These are phyloP conservation scores for Flaveria floridana DNA, from an alignment of 140 eudicot species.

Conservation along the genomic window DNA sequence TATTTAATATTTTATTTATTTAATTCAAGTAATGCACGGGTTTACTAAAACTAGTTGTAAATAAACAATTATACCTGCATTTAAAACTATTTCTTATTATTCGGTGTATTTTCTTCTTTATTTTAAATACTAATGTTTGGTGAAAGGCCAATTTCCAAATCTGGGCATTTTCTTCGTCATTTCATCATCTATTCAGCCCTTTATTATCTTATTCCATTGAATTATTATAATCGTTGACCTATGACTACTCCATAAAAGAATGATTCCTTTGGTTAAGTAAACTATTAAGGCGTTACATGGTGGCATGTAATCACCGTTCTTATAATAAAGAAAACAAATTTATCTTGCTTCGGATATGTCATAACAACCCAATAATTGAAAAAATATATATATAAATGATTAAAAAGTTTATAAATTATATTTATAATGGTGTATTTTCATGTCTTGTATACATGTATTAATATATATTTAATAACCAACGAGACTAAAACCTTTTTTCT, in stretches of 20 bases:
- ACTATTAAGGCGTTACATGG: background rate
- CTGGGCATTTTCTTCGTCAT: background rate
- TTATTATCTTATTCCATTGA: background rate
- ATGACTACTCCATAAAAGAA: background rate
- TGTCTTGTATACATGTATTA: no score
- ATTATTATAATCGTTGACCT: slow-evolving; percentile 1
- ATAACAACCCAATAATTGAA: no score
- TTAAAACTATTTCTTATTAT: background rate
- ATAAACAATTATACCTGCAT: background rate
- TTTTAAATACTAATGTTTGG: slow-evolving; percentile 9
- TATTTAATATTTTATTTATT: no score
- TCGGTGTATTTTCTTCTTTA: background rate
- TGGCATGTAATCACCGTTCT: background rate
- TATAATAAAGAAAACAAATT: no score
- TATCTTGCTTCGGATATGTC: no score
- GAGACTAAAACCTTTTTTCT: no score
- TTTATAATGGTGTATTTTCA: no score
- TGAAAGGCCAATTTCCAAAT: background rate
- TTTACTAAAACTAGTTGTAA: no score
- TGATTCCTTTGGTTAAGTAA: background rate
- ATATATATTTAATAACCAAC: no score
- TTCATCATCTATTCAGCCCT: background rate
- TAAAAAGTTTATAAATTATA: no score
- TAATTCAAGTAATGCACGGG: no score
- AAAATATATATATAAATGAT: no score